These are phyloP conservation scores for Rhynchospora tenuis DNA, from an alignment of 176 grass and related monocot genomes.

Conservation along the genomic window DNA sequence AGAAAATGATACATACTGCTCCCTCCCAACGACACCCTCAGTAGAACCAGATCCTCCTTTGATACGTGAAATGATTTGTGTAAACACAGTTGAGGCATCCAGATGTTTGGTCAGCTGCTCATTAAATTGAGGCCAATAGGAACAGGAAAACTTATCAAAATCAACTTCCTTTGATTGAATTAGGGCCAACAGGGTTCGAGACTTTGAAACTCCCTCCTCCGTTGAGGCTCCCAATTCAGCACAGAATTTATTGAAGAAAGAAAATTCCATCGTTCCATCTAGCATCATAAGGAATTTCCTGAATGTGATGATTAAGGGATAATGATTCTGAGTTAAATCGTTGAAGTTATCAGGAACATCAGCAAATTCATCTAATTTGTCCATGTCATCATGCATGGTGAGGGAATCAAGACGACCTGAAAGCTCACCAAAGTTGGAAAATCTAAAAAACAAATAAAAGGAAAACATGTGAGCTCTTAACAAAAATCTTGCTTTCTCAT, in stretches of 20 bases:
- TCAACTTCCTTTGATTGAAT: constrained; percentile 69
- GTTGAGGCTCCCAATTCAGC: constrained; percentile 24
- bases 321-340: constrained; percentile 27
- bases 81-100: constrained; percentile 67
- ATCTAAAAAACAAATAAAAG: constrained; percentile 28
- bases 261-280: constrained; percentile 56
- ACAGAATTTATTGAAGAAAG: constrained; percentile 60
- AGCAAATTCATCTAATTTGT: constrained; percentile 42
- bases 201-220: constrained; percentile 40
- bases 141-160: constrained; percentile 61
- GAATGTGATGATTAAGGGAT: constrained; percentile 64
- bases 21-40: constrained; percentile 27
- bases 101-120: constrained; percentile 53
- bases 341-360: constrained; percentile 58
- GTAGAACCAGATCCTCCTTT: constrained; percentile 32
- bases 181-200: constrained; percentile 32
- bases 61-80: constrained; percentile 79
- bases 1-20: constrained; percentile 57
- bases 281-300: constrained; percentile 84
- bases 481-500: no score
- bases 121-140: constrained; percentile 72
- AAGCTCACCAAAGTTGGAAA: constrained; percentile 25
- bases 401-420: constrained; percentile 24
- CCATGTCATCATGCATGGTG: constrained; percentile 47
- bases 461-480: no score